Evolutionary conservation across 352 stramenopile genomes (phyloP), one percentile per base, ranked within the genome.

Genomic region (Phytophthora sp.): DNA sequence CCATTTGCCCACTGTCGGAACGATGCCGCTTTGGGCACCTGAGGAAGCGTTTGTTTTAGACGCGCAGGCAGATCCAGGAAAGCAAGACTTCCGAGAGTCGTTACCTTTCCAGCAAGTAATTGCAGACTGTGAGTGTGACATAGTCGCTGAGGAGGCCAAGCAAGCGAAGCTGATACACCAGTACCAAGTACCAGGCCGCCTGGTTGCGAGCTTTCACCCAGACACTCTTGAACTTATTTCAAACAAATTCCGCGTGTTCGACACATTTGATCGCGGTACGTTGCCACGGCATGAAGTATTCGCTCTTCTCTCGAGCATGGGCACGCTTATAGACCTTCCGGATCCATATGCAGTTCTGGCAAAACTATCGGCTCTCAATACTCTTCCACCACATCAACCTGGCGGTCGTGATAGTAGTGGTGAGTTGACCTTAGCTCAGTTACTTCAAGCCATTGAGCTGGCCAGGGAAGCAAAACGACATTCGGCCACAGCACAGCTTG

Each of bases 221-320:
- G 65, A 77, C 10, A 77, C 63, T 11, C 30, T 86, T 8, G 35
- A 20, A 5, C 43, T 72, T 15, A 53, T 83, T 34, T 61, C 58
- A 5, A 66, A 69, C 13, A 74, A 70, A 18, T 86, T 82, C 42
- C 67, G 45, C 10, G 63, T 70, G 20, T 86, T 84, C 34, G 74
- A 82, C 41, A 64, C 82, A 7, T 73, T 76, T 23, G 69, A 86
- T 21, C 43, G 46, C 3, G 77, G 77, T 6, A 34, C 62, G 4
- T 39, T 86, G 12, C 68, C 74, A 1, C 62, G 72, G 1, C 62
- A 76, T 26, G 77, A 86, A 30, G 12, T 83, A 30, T 82, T 80
- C 28, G 37, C 74, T 18, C 24, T 86, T 8, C 58, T 86, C 4
- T 72, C 71, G 3, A 54, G 71, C 7, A 35, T 86, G 50, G 72